A percentile compares a stretch with the other conserved stretches of the same genome.
phyloP scores from a whole-genome alignment of 371 early-diverging fungal genomes.

The Nematocida parisii region DNA sequence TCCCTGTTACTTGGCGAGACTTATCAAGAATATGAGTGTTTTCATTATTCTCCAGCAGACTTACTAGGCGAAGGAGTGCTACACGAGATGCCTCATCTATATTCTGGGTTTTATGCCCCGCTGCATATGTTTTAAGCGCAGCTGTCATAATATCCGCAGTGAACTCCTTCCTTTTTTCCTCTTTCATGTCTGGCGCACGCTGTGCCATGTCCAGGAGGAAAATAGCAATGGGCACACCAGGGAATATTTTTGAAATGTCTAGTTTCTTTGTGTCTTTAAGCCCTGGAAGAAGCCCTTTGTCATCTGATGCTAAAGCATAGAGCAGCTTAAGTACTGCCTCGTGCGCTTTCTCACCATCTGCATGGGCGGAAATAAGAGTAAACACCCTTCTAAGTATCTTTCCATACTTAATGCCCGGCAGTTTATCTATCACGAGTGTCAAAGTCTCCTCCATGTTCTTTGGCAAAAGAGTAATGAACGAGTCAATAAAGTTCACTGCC shows the following conservation, averaged over 20 bases:
- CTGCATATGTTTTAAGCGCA: constrained; percentile 55
- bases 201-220: constrained; percentile 55
- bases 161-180: constrained; percentile 10
- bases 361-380: constrained; percentile 89
- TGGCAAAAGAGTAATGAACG: constrained; percentile 1
- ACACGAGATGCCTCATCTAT: constrained; percentile 62
- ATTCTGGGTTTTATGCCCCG: constrained; percentile 44
- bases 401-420: constrained; percentile 78
- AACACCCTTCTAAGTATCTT: constrained; percentile 89
- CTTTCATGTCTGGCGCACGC: neutral
- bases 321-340: constrained; percentile 33
- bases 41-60: neutral
- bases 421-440: constrained; percentile 22
- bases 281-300: constrained; percentile 21
- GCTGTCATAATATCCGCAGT: constrained; percentile 42
- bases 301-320: constrained; percentile 18
- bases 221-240: constrained; percentile 54
- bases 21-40: neutral
- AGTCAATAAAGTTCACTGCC: constrained; percentile 51
- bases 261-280: constrained; percentile 11
- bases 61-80: constrained; percentile 43
- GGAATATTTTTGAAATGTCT: constrained; percentile 58
- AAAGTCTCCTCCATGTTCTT: constrained; percentile 60
- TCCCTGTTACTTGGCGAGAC: neutral
- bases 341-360: constrained; percentile 66